Percentiles rank a stretch among this genome's conserved stretches.
Conservation (phyloP, 305 asterid genomes). For the Fraxinus ornus region DNA sequence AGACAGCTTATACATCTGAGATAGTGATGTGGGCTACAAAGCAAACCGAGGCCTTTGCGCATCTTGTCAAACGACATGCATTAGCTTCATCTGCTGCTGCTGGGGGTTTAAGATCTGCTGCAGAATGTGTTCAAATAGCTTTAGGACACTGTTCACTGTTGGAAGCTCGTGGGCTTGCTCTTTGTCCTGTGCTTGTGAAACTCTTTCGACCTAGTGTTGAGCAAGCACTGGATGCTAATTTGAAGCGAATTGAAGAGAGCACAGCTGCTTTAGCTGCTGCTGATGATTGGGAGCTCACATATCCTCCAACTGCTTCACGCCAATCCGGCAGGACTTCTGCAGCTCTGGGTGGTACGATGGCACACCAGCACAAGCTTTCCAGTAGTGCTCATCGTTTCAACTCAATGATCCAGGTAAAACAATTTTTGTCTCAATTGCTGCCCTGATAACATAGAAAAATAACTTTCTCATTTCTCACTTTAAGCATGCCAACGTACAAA, state of each 20-base stretch:
- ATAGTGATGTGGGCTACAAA: slow-evolving; percentile 98
- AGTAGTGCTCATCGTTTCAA: slow-evolving; percentile 96
- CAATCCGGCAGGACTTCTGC: slow-evolving; percentile 63
- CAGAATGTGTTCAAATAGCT: slow-evolving; percentile 99
- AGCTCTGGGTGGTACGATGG: slow-evolving; percentile 41
- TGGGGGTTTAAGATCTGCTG: slow-evolving; percentile 98
- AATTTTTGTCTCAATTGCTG: slow-evolving; percentile 15
- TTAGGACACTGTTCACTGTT: slow-evolving; percentile 90
- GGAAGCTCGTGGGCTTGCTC: slow-evolving; percentile 95
- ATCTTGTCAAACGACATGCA: slow-evolving; percentile 88
- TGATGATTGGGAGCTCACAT: slow-evolving; percentile 90
- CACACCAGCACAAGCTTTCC: slow-evolving; percentile 80
- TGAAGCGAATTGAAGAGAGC: slow-evolving; percentile 96
- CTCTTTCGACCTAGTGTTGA: slow-evolving; percentile 95
- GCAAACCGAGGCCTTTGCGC: slow-evolving; percentile 85
- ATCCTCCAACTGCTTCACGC: slow-evolving; percentile 66
- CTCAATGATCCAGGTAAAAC: slow-evolving; percentile 84
- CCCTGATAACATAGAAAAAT: neutral
- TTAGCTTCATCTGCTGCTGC: slow-evolving; percentile 98
- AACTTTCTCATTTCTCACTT: slow-evolving; percentile 16
- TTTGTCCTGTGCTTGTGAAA: slow-evolving; percentile 85
- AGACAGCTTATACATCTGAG: slow-evolving; percentile 87
- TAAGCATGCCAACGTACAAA: neutral
- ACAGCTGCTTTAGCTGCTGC: slow-evolving; percentile 98
- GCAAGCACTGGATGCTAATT: slow-evolving; percentile 95